These are phyloP conservation scores for Penicillium hesseltinei DNA, from an alignment of 2,329 filamentous ascomycete species.

Conservation along the genomic window DNA sequence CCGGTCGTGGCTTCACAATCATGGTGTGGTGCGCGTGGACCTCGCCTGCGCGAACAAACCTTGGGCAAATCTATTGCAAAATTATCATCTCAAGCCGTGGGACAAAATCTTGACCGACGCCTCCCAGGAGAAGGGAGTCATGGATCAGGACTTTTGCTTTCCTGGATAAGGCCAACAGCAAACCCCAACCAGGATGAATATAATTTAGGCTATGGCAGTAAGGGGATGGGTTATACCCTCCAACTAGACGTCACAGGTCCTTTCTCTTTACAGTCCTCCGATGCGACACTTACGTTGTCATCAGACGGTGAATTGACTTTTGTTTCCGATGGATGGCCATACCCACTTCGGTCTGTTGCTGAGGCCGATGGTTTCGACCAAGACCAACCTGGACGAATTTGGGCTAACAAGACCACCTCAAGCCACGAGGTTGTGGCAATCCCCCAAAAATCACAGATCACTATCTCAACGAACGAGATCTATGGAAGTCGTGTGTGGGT, in stretches of 20 bases:
- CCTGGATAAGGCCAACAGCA: constrained; percentile 35
- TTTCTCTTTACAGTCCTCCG: constrained; percentile 47
- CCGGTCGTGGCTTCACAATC: constrained; percentile 54
- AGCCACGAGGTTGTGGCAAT: constrained; percentile 45
- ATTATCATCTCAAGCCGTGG: constrained; percentile 46
- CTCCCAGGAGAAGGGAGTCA: not conserved
- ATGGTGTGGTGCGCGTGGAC: constrained; percentile 52
- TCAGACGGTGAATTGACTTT: constrained; percentile 43
- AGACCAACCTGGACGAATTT: constrained; percentile 52
- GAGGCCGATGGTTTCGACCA: constrained; percentile 48
- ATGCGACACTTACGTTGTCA: constrained; percentile 44
- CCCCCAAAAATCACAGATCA: constrained; percentile 34
- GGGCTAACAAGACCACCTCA: constrained; percentile 50
- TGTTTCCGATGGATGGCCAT: constrained; percentile 45
- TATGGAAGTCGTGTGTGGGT: constrained; percentile 53
- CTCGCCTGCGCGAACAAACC: constrained; percentile 39
- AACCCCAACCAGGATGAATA: constrained; percentile 29
- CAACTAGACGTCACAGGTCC: constrained; percentile 47
- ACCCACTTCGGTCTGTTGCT: constrained; percentile 50
- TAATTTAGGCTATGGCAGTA: constrained; percentile 47
- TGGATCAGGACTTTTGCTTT: constrained; percentile 29
- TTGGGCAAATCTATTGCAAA: constrained; percentile 43
- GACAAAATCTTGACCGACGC: constrained; percentile 49
- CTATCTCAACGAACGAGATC: constrained; percentile 46
- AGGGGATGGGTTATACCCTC: constrained; percentile 58